Evolutionary conservation across 331 rosid genomes (phyloP).

Genomic region (Quercus lobata): DNA sequence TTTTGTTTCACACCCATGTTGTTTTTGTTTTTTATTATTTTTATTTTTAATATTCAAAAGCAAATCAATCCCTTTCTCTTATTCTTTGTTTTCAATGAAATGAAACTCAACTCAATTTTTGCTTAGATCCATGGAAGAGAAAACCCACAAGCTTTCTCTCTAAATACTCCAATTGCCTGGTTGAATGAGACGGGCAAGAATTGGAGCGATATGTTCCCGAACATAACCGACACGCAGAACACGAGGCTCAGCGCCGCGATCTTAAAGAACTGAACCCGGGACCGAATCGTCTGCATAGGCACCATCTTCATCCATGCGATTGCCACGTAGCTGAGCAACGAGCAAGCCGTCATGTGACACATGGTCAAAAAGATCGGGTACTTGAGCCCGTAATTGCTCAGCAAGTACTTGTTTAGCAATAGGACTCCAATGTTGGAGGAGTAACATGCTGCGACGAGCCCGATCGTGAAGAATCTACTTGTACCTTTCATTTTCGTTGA

Average conservation of each 20-base stretch:
- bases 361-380: constrained; percentile 62
- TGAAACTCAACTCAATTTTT: too few relatives aligned
- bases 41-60: too few relatives aligned
- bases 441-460: constrained; percentile 46
- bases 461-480: constrained; percentile 38
- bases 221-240: constrained; percentile 52
- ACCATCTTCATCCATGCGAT: constrained; percentile 57
- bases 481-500: constrained; percentile 52
- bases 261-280: constrained; percentile 45
- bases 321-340: constrained; percentile 48
- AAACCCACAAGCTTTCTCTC: too few relatives aligned
- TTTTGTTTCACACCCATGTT: too few relatives aligned
- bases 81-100: too few relatives aligned
- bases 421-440: constrained; percentile 56
- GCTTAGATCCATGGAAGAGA: too few relatives aligned
- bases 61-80: too few relatives aligned
- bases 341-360: constrained; percentile 67
- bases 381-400: constrained; percentile 52
- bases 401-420: constrained; percentile 47
- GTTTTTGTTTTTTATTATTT: too few relatives aligned
- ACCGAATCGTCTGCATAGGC: constrained; percentile 49
- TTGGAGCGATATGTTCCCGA: constrained; percentile 50
- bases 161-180: constrained; percentile 40
- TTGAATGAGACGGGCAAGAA: constrained; percentile 50
- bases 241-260: constrained; percentile 40